phyloP scores from a whole-genome alignment of 768 basidiomycete genomes.

The Clathrus columnatus region DNA sequence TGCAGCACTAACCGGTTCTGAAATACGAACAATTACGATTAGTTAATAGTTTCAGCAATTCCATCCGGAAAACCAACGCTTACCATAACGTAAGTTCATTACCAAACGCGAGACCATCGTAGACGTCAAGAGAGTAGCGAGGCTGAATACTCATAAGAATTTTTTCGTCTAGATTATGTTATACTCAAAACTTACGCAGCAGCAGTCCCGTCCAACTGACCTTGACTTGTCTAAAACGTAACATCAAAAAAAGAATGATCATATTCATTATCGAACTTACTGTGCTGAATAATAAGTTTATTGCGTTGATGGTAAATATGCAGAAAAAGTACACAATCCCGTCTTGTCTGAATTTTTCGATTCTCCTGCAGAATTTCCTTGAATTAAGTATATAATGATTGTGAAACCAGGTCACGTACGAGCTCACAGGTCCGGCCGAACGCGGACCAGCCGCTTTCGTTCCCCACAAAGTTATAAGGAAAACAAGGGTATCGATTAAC shows the following conservation, averaged over 20 bases:
- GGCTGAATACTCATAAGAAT: background rate
- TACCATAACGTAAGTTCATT: background rate
- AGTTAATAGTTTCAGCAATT: background rate
- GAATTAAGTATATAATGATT: background rate
- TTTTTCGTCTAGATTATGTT: too few relatives aligned
- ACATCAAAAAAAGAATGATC: background rate
- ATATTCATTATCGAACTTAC: too few relatives aligned
- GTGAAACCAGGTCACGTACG: background rate
- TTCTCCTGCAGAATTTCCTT: background rate
- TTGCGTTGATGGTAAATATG: background rate
- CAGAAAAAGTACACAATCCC: background rate
- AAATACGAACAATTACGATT: background rate
- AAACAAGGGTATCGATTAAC: background rate
- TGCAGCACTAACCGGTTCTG: background rate
- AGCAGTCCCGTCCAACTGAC: background rate
- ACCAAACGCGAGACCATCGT: background rate
- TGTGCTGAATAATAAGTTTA: background rate
- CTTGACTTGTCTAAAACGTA: background rate
- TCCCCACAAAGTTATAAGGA: background rate
- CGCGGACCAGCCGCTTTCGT: background rate
- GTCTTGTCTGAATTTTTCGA: background rate
- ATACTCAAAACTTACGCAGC: background rate
- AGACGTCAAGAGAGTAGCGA: background rate
- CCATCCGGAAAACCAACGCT: background rate
- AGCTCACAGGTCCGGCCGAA: background rate